A percentile compares a stretch with the other conserved stretches of the same genome.
Evolutionary conservation across 1,284 basidiomycete genomes (phyloP).

Genomic region (Ganoderma lucidum): DNA sequence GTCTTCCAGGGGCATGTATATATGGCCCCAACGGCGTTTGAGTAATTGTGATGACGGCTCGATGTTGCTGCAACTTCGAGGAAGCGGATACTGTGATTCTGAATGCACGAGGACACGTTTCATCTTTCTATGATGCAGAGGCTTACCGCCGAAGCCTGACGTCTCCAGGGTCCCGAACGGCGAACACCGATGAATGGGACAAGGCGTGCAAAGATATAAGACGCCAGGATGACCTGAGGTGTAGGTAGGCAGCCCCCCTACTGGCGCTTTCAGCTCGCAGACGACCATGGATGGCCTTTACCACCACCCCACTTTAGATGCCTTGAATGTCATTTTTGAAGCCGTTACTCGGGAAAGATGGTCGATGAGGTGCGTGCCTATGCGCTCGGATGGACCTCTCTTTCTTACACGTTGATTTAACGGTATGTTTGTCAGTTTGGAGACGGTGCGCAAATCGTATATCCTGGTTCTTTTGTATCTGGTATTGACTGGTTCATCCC

Average conservation of each 20-base stretch:
- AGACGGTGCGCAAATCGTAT: neutral
- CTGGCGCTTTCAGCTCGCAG: neutral
- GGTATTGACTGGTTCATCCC: neutral
- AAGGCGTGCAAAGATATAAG: constrained; percentile 16
- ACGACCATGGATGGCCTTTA: neutral
- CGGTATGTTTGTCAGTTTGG: neutral
- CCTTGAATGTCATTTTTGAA: neutral
- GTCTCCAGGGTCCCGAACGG: neutral
- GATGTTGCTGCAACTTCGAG: neutral
- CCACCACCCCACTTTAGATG: neutral
- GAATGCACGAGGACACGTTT: neutral
- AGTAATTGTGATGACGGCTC: neutral
- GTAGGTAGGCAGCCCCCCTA: neutral
- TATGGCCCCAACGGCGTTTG: neutral
- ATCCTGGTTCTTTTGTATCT: neutral
- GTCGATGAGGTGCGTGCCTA: constrained; percentile 15
- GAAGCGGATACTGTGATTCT: neutral
- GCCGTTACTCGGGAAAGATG: constrained; percentile 8
- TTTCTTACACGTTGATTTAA: neutral
- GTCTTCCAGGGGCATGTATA: neutral
- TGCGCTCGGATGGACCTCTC: neutral
- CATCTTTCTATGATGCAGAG: constrained; percentile 3
- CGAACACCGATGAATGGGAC: neutral
- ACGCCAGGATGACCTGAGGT: neutral
- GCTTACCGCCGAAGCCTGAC: neutral